phyloP scores from a whole-genome alignment of 495 filamentous ascomycete genomes.

The Wilcoxina mikolae region DNA sequence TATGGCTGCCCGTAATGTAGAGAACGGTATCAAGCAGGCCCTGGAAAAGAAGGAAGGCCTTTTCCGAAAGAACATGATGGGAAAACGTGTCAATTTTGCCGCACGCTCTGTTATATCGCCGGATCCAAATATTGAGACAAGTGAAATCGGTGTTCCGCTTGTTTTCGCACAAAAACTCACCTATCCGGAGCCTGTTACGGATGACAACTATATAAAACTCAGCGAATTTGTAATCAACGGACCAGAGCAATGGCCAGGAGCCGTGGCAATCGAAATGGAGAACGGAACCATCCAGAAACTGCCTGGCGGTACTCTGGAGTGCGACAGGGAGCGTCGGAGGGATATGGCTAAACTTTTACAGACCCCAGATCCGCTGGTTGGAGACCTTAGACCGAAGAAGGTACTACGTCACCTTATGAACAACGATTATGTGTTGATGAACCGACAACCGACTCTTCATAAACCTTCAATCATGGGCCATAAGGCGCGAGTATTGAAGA shows the following conservation, averaged over 20 bases:
- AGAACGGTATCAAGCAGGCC: constrained; percentile 90
- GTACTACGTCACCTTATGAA: constrained; percentile 92
- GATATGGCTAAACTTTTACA: constrained; percentile 40
- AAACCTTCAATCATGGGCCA: constrained; percentile 99
- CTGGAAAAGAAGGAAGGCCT: constrained; percentile 98
- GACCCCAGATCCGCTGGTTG: constrained; percentile 66
- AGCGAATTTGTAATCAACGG: constrained; percentile 96
- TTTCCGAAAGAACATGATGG: constrained; percentile 99
- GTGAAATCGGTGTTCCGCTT: constrained; percentile 92
- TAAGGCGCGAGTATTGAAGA: constrained; percentile 76
- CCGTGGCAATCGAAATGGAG: constrained; percentile 87
- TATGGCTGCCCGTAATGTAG: constrained; percentile 48
- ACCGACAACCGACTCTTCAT: constrained; percentile 96
- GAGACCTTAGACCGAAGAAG: constrained; percentile 78
- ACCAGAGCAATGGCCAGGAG: constrained; percentile 83
- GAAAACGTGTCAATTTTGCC: constrained; percentile 97
- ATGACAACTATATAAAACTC: constrained; percentile 88
- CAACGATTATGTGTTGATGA: constrained; percentile 96
- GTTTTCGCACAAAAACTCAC: constrained; percentile 95
- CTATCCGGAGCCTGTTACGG: constrained; percentile 92
- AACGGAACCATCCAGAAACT: constrained; percentile 82
- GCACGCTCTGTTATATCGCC: constrained; percentile 96
- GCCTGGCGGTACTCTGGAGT: constrained; percentile 60
- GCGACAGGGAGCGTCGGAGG: constrained; percentile 56
- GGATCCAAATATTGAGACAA: constrained; percentile 96